A percentile compares a stretch with the other conserved stretches of the same genome.
These are phyloP conservation scores for Nemania serpens DNA, from an alignment of 2,329 filamentous ascomycete species.

Conservation along the genomic window DNA sequence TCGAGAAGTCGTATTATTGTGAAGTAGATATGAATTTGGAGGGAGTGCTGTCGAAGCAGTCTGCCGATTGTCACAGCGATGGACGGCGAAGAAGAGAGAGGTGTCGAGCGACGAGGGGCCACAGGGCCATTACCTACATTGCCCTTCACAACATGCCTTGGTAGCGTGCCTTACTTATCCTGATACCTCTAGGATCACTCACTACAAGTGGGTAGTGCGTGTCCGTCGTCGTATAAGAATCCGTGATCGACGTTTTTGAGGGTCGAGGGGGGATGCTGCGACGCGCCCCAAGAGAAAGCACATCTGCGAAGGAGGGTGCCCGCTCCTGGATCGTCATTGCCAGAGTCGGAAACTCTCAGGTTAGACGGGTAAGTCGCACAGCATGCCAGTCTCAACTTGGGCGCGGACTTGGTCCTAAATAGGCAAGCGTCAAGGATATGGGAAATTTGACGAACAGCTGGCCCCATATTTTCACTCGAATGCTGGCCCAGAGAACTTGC, in stretches of 20 bases:
- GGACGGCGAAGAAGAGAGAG: constrained; percentile 7
- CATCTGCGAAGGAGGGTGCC: constrained; percentile 21
- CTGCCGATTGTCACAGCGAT: constrained; percentile 27
- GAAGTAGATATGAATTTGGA: background rate
- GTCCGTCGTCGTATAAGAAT: too few relatives aligned
- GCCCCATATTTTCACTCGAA: background rate
- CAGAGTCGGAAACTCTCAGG: background rate
- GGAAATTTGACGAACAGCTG: constrained; percentile 21
- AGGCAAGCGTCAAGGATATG: constrained; percentile 22
- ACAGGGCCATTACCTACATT: constrained; percentile 3
- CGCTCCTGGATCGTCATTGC: constrained; percentile 14
- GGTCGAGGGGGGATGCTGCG: background rate
- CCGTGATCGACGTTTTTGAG: background rate
- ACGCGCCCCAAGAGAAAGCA: constrained; percentile 15
- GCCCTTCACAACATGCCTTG: background rate
- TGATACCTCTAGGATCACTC: too few relatives aligned
- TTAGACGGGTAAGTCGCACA: background rate
- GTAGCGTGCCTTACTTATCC: too few relatives aligned
- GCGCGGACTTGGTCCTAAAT: constrained; percentile 8
- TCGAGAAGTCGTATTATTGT: background rate
- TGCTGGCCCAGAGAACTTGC: background rate
- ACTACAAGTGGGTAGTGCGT: too few relatives aligned
- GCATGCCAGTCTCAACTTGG: background rate
- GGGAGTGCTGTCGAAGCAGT: constrained; percentile 26
- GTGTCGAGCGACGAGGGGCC: constrained; percentile 12